These are phyloP conservation scores for Westerdykella sp. DNA, from an alignment of 2,329 filamentous ascomycete genomes.

Conservation along the genomic window DNA sequence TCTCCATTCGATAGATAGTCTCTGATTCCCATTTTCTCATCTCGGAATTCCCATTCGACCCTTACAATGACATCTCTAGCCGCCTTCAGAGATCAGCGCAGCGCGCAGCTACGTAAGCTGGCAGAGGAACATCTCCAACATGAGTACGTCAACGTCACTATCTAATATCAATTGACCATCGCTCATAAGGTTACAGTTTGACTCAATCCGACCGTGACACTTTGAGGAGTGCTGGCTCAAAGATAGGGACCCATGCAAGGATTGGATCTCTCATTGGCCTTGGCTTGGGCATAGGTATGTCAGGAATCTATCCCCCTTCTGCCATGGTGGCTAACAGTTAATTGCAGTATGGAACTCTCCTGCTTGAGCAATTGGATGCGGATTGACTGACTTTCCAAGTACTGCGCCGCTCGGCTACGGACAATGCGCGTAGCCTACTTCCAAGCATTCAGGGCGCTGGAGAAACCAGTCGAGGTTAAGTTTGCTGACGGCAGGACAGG, in stretches of 20 bases:
- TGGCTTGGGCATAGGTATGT: conserved; percentile 47
- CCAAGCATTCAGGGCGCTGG: conserved; percentile 53
- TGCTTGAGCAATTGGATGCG: background rate
- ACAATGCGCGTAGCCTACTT: conserved; percentile 54
- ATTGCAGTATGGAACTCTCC: conserved; percentile 26
- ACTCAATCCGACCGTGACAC: conserved; percentile 54
- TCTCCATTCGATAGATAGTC: background rate
- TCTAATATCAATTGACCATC: background rate
- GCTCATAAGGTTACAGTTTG: conserved; percentile 29
- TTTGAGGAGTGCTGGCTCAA: conserved; percentile 50
- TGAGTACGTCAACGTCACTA: conserved; percentile 10
- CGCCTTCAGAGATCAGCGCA: conserved; percentile 9
- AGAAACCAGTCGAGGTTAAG: conserved; percentile 56
- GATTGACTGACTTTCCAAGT: conserved; percentile 4
- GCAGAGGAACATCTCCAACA: conserved; percentile 15
- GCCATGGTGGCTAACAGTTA: background rate
- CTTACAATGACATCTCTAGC: conserved; percentile 5
- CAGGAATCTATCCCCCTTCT: background rate
- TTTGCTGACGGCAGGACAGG: conserved; percentile 57
- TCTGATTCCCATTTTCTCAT: too few relatives aligned
- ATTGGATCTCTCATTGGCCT: conserved; percentile 57
- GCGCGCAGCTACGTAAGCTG: conserved; percentile 8
- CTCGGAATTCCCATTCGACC: too few relatives aligned
- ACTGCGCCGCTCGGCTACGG: conserved; percentile 50
- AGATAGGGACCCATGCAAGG: conserved; percentile 50